Percentiles rank a stretch among this genome's conserved stretches.
phyloP scores from a whole-genome alignment of 2,329 filamentous ascomycete genomes.

The Diaporthe velutina region DNA sequence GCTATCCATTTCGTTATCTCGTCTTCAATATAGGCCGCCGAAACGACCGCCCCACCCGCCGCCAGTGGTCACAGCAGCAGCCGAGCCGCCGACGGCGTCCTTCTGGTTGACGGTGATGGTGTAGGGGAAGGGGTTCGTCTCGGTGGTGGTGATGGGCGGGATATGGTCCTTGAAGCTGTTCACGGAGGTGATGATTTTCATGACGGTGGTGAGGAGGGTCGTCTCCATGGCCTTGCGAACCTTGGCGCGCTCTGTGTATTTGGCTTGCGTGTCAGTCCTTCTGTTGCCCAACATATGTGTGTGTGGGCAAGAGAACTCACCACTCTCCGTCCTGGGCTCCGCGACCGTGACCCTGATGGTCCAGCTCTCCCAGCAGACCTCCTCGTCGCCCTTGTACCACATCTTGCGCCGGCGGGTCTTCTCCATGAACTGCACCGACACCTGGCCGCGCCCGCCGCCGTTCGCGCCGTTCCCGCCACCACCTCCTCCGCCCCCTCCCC shows the following conservation, averaged over 20 bases:
- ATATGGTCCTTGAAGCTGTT: slow-evolving; percentile 96
- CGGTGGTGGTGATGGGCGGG: slow-evolving; percentile 92
- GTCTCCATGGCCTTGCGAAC: slow-evolving; percentile 92
- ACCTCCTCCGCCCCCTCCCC: slow-evolving; percentile 4
- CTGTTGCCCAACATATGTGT: too few species aligned
- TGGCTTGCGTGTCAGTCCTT: neutral
- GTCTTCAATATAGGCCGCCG: slow-evolving; percentile 32
- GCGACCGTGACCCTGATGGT: slow-evolving; percentile 93
- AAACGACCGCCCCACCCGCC: slow-evolving; percentile 36
- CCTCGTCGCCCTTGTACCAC: slow-evolving; percentile 85
- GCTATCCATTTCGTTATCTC: neutral
- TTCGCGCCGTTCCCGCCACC: neutral
- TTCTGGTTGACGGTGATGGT: slow-evolving; percentile 91
- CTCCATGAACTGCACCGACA: slow-evolving; percentile 94
- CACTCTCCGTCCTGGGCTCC: slow-evolving; percentile 88
- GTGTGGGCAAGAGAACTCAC: slow-evolving; percentile 63
- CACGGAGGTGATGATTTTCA: slow-evolving; percentile 90
- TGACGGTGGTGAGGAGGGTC: slow-evolving; percentile 85
- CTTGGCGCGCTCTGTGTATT: slow-evolving; percentile 79
- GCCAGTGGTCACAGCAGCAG: neutral
- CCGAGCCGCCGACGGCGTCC: slow-evolving; percentile 50
- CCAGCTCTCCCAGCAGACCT: slow-evolving; percentile 98
- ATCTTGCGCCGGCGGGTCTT: slow-evolving; percentile 82
- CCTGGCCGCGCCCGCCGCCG: slow-evolving; percentile 76
- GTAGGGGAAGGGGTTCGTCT: slow-evolving; percentile 94